Base-by-base conservation (phyloP, 805 yeast genomes). In the Metschnikowia cubensis region DNA sequence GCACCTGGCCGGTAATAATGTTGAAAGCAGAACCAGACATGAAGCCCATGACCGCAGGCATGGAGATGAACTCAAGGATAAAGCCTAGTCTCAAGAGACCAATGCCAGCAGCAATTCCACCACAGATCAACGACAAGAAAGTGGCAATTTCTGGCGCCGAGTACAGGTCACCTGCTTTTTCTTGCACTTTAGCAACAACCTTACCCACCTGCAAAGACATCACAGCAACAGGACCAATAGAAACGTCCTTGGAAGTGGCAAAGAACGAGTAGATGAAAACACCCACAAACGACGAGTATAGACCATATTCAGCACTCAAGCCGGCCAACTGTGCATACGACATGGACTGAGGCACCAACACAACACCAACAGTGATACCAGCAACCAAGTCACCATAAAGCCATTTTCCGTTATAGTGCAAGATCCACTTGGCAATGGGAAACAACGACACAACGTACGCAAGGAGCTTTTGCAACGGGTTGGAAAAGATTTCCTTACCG, bases 211-310 rank as follows among this genome's bases (percentile, higher is more conserved):
- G 91, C 56, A 82, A 67, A 14, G 96, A 87, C 96, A 91, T 90
- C 50, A 91, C 97, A 11, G 97, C 97, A 35, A 91, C 97, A 10
- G 97, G 97, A 25, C 97, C 97, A 60, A 91, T 90, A 53, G 95
- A 86, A 35, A 91, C 96, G 75, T 91, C 97, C 68, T 91, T 91
- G 21, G 96, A 87, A 13, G 97, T 91, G 13, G 97, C 97, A 69
- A 91, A 91, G 60, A 91, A 79, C 45, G 96, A 85, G 67, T 91
- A 91, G 47, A 87, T 81, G 62, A 89, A 79, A 11, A 90, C 96
- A 63, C 97, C 97, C 42, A 91, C 84, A 62, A 91, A 91, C 0
- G 96, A 87, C 13, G 97, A 88, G 69, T 91, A 91, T 42, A 91
- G 78, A 45, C 97, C 97, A 60, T 84, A 91, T 66, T 90, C 85